phyloP scores from a whole-genome alignment of 106 monocot genomes.

The Allium sativum region DNA sequence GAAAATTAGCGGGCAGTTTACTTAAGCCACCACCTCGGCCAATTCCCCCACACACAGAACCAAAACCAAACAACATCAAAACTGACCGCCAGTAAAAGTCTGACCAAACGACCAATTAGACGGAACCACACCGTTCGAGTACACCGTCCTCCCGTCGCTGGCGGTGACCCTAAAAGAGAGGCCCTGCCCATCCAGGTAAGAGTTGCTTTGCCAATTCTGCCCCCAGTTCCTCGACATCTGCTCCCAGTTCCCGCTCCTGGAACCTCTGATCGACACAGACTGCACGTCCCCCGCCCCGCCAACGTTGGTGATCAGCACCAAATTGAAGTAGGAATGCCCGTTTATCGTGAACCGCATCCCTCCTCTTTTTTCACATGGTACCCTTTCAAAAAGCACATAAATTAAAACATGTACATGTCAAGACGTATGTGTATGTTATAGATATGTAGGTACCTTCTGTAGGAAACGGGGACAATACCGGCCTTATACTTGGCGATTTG shows the following conservation, averaged over 20 bases:
- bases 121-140: constrained; percentile 40
- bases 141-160: constrained; percentile 30
- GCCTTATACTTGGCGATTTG: no score
- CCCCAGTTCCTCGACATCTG: constrained; percentile 64
- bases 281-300: background rate
- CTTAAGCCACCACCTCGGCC: no score
- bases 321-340: background rate
- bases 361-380: constrained; percentile 3
- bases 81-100: constrained; percentile 45
- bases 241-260: constrained; percentile 19
- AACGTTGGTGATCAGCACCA: background rate
- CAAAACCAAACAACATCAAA: background rate
- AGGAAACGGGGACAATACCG: no score
- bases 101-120: constrained; percentile 52
- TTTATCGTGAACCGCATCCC: background rate
- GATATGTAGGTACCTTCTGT: no score
- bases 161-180: constrained; percentile 49
- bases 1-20: no score
- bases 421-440: no score
- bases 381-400: background rate
- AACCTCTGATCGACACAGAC: background rate
- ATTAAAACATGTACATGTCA: background rate
- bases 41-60: no score
- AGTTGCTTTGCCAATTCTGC: constrained; percentile 55
- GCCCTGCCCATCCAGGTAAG: constrained; percentile 29